phyloP scores from a whole-genome alignment of 1,284 basidiomycete genomes.

The Ceratobasidium sp. region DNA sequence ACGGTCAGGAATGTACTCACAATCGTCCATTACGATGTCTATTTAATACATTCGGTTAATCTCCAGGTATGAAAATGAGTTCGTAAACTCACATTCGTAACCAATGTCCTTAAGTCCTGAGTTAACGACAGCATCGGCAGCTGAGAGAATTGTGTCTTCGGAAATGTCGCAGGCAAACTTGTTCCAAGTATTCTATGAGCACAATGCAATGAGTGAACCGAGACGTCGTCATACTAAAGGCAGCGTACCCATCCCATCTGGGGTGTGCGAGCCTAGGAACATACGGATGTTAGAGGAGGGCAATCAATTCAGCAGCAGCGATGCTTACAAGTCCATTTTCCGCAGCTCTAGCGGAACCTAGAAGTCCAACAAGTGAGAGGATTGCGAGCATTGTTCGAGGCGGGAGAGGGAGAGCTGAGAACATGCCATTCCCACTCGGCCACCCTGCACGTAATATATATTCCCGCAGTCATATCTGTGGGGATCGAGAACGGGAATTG shows the following conservation, averaged over 20 bases:
- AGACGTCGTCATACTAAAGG: background rate
- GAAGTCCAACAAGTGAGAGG: constrained; percentile 8
- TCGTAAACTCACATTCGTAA: constrained; percentile 50
- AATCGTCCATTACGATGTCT: constrained; percentile 56
- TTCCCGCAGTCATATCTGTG: too few species aligned
- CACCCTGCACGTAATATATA: too few species aligned
- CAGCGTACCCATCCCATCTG: constrained; percentile 50
- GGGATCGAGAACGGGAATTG: too few species aligned
- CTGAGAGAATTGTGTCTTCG: constrained; percentile 52
- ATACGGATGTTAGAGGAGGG: background rate
- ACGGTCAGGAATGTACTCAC: constrained; percentile 25
- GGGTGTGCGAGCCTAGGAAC: constrained; percentile 47
- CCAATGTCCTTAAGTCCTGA: constrained; percentile 52
- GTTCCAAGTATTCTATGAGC: constrained; percentile 53
- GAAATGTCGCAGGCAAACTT: constrained; percentile 55
- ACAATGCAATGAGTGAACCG: background rate
- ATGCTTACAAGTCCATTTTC: constrained; percentile 42
- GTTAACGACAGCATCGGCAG: constrained; percentile 50
- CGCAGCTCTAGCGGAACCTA: constrained; percentile 26
- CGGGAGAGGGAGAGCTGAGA: too few species aligned
- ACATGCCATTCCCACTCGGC: too few species aligned
- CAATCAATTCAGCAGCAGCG: background rate
- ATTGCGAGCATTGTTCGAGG: constrained; percentile 18
- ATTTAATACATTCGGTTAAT: background rate
- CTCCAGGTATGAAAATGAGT: background rate